These are phyloP conservation scores for Coemansia sp. DNA, from an alignment of 192 early-diverging fungal species.

Conservation along the genomic window DNA sequence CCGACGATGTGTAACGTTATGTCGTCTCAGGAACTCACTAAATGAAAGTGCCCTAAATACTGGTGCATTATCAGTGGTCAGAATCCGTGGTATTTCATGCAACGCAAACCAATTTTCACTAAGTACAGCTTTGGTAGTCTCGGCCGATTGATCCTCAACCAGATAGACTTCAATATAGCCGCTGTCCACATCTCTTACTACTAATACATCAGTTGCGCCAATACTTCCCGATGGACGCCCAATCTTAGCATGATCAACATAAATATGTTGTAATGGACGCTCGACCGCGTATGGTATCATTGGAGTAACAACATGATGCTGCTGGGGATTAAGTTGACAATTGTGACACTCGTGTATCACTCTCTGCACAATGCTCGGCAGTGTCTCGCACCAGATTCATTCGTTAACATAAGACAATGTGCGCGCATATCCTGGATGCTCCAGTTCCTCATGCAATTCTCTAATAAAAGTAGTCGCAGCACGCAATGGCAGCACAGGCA, in stretches of 20 bases:
- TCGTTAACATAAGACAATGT: not conserved
- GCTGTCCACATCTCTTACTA: conserved; percentile 4
- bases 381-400: not conserved
- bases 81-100: not conserved
- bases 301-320: not conserved
- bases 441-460: not conserved
- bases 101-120: not conserved
- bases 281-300: not conserved
- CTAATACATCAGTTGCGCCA: not conserved
- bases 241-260: not conserved
- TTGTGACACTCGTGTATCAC: not conserved
- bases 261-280: not conserved
- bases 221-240: not conserved
- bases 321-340: not conserved
- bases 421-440: not conserved
- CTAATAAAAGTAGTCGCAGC: not conserved
- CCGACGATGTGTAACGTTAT: not conserved
- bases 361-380: conserved; percentile 1
- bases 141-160: not conserved
- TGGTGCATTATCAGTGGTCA: not conserved
- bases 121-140: not conserved
- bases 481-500: not conserved
- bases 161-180: not conserved
- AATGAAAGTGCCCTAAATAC: not conserved
- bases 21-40: not conserved